phyloP scores from a whole-genome alignment of 2,329 filamentous ascomycete genomes.

The Sarocladium strictum region DNA sequence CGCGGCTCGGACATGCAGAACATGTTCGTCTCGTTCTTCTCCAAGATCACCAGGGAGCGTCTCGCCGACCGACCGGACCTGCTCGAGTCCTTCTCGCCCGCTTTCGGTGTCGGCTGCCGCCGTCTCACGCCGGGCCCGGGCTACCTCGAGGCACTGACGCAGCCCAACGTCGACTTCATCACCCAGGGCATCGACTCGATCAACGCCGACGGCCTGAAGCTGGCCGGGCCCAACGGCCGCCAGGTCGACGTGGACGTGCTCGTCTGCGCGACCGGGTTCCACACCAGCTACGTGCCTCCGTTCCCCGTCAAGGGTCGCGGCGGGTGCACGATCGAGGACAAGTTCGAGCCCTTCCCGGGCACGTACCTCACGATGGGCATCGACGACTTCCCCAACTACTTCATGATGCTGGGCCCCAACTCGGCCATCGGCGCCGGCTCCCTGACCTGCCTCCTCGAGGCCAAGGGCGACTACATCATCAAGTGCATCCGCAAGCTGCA shows the following conservation, averaged over 20 bases:
- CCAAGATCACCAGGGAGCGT: conserved; percentile 21
- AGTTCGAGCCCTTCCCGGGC: conserved; percentile 35
- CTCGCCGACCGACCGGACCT: conserved; percentile 47
- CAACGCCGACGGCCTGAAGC: conserved; percentile 36
- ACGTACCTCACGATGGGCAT: conserved; percentile 47
- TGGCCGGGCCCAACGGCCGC: conserved; percentile 31
- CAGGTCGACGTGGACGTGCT: conserved; percentile 33
- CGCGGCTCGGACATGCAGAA: conserved; percentile 27
- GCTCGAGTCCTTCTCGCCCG: conserved; percentile 48
- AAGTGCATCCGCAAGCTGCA: conserved; percentile 42
- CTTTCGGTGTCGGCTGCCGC: conserved; percentile 60
- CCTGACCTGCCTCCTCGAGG: conserved; percentile 43
- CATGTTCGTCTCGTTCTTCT: conserved; percentile 36
- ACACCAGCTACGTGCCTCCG: conserved; percentile 18
- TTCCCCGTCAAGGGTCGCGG: conserved; percentile 33
- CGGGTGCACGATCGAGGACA: conserved; percentile 28
- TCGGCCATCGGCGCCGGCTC: conserved; percentile 44
- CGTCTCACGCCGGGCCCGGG: conserved; percentile 56
- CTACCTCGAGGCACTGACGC: conserved; percentile 55
- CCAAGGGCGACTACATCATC: conserved; percentile 46
- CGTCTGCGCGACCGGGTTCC: conserved; percentile 32
- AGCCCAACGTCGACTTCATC: conserved; percentile 49
- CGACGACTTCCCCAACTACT: conserved; percentile 43
- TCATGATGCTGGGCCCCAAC: conserved; percentile 17
- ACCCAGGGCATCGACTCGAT: conserved; percentile 49